Base-by-base conservation (phyloP, 2,329 filamentous ascomycete genomes). In the Fusarium globosum region DNA sequence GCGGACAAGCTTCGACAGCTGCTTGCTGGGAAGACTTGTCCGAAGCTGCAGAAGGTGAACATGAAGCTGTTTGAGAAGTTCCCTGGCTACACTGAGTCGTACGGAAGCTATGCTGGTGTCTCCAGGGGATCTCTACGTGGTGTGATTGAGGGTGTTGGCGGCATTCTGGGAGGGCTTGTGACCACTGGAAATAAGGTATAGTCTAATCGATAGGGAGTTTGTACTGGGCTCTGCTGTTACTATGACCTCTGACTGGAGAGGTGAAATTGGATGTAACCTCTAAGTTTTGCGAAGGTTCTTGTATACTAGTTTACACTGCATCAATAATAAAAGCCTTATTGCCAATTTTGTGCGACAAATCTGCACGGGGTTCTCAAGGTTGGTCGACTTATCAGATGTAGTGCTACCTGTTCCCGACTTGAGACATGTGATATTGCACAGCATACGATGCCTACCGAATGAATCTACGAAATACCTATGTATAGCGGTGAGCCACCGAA, bases 61-160 rank as follows among this genome's bases (percentile, higher is more conserved):
- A 58, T 41, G 16, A 48, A 68, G 53, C 7, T 68, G 12, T 68
- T 68, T 20, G 41, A 51, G 20, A 68, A 68, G 13, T 68, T 53
- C 2, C 63, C 63, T 20, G 63, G 65, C 1, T 68, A 68, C 28
- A 68, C 46, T 2, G 62, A 68, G 26, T 23, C 55, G 8, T 74
- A 74, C 9, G 61, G 68, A 18, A 74, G 39, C 5, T 74, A 74
- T 28, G 39, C 43, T 13, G 64, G 71, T 21, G 49, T 65, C 5
- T 57, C 64, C 1, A 74, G 66, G 30, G 64, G 57, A 8, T 39
- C 57, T 12, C 42, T 74, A 0, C 39, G 55, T 3, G 64, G 57
- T 4, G 7, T 74, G 2, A 55, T 68, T 10, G 42, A 69, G 9
- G 65, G 56, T 3, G 11, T 26, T 0, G 61, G 36, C 7, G 46